Evolutionary conservation across 176 grass and related monocot species (phyloP), one percentile per base, ranked within the genome.

Genomic region (Avena eriantha): DNA sequence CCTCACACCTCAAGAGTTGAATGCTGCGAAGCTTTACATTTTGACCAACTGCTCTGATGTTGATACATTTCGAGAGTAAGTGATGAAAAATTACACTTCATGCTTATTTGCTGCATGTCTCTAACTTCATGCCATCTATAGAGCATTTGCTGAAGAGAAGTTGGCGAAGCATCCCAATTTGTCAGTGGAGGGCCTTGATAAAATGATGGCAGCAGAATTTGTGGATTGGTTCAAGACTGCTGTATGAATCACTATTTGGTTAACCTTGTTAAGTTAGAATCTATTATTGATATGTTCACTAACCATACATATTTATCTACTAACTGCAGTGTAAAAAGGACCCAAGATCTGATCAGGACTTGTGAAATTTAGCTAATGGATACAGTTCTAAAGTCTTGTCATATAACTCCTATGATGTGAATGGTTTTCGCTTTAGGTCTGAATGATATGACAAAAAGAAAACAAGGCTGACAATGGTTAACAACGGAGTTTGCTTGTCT

Each of bases 381-480:
- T 47, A 10, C 70, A 73, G 33, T 11, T 17, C 41, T n/a, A 31
- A 21, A 22, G 41, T 23, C 10, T 73, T 48, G 4, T 73, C 70
- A 23, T 73, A 73, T 73, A 47, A 73, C 3, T 73, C 70, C 1
- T 73, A 73, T 15, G 70, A 73, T 14, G 39, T 72, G 36, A 72
- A 72, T 72, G 69, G 69, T 39, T 72, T 46, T 73, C 36, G 41
- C 12, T 73, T 73, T 21, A 48, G 70, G 11, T 73, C 70, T 2
- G 41, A 73, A 13, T 16, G 10, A 23, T 73, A 73, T 23, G 41
- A 73, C 12, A 73, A 26, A 19, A 11, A 19, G 10, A 13, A 61
- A 23, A 61, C 9, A 61, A 23, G 55, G 68, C 34, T 68, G 15
- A 84, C 61, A 43, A 84, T 26, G 16, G 53, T 55, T 18, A 55